These are phyloP conservation scores for Aspergillus sp. DNA, from an alignment of 2,329 filamentous ascomycete genomes.

Conservation along the genomic window DNA sequence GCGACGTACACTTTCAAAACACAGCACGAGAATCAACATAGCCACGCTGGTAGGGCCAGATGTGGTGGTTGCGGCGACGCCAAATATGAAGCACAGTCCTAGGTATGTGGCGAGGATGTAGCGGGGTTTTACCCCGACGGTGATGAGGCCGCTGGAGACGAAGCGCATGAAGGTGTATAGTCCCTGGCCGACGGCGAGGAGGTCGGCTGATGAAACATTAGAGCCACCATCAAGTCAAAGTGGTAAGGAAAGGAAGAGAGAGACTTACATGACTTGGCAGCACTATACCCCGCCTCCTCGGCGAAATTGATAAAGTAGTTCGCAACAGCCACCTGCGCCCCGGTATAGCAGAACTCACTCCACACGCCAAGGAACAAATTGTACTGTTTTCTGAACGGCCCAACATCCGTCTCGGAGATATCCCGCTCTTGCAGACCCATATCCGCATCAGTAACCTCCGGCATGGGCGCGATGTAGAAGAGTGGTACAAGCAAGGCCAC, in stretches of 20 bases:
- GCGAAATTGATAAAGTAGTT: slow-evolving; percentile 12
- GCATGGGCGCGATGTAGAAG: slow-evolving; percentile 1
- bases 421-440: slow-evolving; percentile 6
- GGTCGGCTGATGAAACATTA: background rate
- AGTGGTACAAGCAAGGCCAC: background rate
- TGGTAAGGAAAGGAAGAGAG: no score
- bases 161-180: slow-evolving; percentile 8
- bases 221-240: no score
- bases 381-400: slow-evolving; percentile 1
- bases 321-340: background rate
- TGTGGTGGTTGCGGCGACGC: background rate
- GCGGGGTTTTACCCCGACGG: background rate
- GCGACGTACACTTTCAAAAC: background rate
- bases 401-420: background rate
- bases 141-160: slow-evolving; percentile 5
- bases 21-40: background rate
- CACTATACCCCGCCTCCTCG: background rate
- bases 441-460: background rate
- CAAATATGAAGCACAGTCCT: background rate
- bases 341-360: slow-evolving; percentile 9
- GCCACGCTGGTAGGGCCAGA: background rate
- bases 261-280: background rate
- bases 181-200: slow-evolving; percentile 7
- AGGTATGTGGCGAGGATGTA: slow-evolving; percentile 7
- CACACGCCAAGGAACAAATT: slow-evolving; percentile 1